Evolutionary conservation across 2,329 filamentous ascomycete species (phyloP), one percentile per base, ranked within the genome.

Genomic region (Trichoderma sp.): DNA sequence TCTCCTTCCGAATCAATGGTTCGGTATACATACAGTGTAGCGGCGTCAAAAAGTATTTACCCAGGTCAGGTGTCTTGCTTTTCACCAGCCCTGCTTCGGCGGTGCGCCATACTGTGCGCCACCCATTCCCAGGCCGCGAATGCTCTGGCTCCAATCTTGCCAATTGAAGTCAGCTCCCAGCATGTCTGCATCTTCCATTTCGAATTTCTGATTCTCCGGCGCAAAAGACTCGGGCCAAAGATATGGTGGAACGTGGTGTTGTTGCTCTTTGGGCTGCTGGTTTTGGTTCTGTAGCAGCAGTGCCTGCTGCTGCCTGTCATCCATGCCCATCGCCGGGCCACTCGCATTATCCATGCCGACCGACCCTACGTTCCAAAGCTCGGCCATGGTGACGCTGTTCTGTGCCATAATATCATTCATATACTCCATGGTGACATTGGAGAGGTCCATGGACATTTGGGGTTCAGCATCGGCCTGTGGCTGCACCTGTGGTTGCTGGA

Each of bases 81-180:
- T 21, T 77, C 69, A 80, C 80, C 80, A 81, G 33, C 75, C 75
- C 53, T 79, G 77, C 5, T 72, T 78, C 6, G 77, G 69, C 56
- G 80, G 79, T 1, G 77, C 76, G 33, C 77, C 79, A 65, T 80
- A 67, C 59, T 80, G 79, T 0, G 77, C 76, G 33, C 77, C 79
- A 65, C 80, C 82, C 79, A 84, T 83, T 79, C 85, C 85, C 73
- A 86, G 75, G 0, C 84, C 84, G 33, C 82, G 82, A 60, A 86
- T 83, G 77, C 79, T 86, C 74, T 86, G 83, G 75, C 85, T 85
- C 85, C 87, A 89, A 74, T 85, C 85, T 66, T 88, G 85, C 87
- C 87, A 89, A 77, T 88, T 84, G 75, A 88, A 88, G 7, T 85
- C 83, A 3, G 83, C 82, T 2, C 86, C 85, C 75, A 85, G 78